Evolutionary conservation across 2,329 filamentous ascomycete genomes (phyloP).

Genomic region (Pseudogymnoascus verrucosus): DNA sequence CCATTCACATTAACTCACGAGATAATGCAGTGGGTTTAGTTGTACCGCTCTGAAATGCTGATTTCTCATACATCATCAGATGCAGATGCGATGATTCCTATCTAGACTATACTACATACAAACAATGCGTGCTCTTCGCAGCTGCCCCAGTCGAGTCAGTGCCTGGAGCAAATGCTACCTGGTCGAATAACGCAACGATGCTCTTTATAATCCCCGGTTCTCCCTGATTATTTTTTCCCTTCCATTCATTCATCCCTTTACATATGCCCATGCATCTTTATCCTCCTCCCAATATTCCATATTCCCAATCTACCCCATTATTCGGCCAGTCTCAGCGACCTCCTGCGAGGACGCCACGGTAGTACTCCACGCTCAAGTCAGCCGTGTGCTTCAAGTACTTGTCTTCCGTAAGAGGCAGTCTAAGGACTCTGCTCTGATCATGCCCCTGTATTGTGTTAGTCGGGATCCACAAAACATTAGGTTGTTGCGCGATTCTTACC

Average conservation of each 20-base stretch:
- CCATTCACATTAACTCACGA: background rate
- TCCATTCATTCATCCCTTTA: slow-evolving; percentile 8
- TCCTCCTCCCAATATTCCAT: background rate
- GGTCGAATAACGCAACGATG: slow-evolving; percentile 5
- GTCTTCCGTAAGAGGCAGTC: slow-evolving; percentile 64
- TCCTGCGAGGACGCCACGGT: slow-evolving; percentile 31
- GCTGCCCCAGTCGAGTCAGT: background rate
- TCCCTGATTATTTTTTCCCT: background rate
- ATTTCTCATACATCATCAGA: slow-evolving; percentile 2
- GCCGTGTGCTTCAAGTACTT: slow-evolving; percentile 62
- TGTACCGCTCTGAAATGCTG: background rate
- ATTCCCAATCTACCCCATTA: background rate
- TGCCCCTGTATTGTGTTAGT: slow-evolving; percentile 31
- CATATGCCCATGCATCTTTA: slow-evolving; percentile 6
- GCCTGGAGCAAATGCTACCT: background rate
- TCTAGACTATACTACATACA: slow-evolving; percentile 9
- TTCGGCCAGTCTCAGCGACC: slow-evolving; percentile 9
- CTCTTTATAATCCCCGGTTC: background rate
- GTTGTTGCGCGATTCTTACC: slow-evolving; percentile 35
- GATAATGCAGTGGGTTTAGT: background rate
- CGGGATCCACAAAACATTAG: slow-evolving; percentile 9
- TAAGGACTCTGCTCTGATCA: slow-evolving; percentile 42
- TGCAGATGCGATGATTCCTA: slow-evolving; percentile 1
- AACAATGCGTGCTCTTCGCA: background rate
- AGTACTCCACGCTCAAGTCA: slow-evolving; percentile 62